Percentiles rank a stretch among this genome's conserved stretches.
These are phyloP conservation scores for Xerocomus nothofagi DNA, from an alignment of 1,284 basidiomycete genomes.

Conservation along the genomic window DNA sequence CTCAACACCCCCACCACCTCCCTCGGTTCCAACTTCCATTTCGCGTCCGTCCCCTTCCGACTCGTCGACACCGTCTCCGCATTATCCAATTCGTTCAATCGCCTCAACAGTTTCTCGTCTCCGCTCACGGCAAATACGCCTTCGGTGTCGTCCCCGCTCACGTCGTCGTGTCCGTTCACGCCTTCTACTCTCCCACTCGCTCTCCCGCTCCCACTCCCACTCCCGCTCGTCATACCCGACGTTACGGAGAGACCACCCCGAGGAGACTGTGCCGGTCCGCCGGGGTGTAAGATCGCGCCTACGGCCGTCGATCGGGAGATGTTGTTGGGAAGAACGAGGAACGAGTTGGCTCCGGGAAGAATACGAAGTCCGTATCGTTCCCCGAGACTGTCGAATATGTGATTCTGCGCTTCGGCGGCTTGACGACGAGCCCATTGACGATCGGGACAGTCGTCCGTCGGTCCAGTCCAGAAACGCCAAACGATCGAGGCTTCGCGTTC, in stretches of 20 bases:
- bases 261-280: constrained; percentile 58
- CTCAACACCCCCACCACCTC: constrained; percentile 41
- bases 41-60: constrained; percentile 69
- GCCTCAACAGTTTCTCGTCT: constrained; percentile 72
- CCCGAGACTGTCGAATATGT: constrained; percentile 84
- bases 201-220: neutral
- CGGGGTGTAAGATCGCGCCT: constrained; percentile 69
- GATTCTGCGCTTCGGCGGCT: constrained; percentile 88
- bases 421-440: constrained; percentile 81
- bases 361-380: constrained; percentile 80
- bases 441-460: constrained; percentile 47
- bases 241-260: constrained; percentile 28
- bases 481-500: constrained; percentile 82
- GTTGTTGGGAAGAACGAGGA: constrained; percentile 84
- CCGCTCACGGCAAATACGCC: constrained; percentile 68
- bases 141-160: constrained; percentile 45
- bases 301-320: constrained; percentile 81
- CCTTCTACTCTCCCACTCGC: neutral
- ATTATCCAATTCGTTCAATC: constrained; percentile 70
- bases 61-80: constrained; percentile 72
- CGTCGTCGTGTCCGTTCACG: constrained; percentile 1
- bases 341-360: constrained; percentile 73
- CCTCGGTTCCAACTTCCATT: constrained; percentile 60
- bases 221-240: neutral
- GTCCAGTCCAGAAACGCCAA: constrained; percentile 79